Evolutionary conservation across 768 basidiomycete genomes (phyloP).

Genomic region (Lactifluus subvellereus): DNA sequence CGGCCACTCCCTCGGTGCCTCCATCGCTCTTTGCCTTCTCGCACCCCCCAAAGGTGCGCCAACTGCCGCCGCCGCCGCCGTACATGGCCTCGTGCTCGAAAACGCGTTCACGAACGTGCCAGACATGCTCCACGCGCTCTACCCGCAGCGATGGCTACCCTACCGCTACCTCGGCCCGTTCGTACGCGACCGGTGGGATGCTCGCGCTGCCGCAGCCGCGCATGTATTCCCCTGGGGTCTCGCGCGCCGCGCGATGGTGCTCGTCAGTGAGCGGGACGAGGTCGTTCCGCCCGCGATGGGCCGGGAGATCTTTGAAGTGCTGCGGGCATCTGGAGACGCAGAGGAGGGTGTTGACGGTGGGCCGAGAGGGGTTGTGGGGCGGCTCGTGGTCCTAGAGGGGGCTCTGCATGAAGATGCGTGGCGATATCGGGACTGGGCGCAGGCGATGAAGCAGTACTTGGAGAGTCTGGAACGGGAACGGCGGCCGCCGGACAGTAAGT

Average conservation of each 20-base stretch:
- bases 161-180: conserved; percentile 44
- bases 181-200: conserved; percentile 45
- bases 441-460: conserved; percentile 28
- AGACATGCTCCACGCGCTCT: conserved; percentile 42
- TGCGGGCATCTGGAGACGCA: not conserved
- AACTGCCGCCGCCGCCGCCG: not conserved
- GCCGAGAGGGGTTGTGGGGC: not conserved
- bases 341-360: not conserved
- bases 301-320: conserved; percentile 27
- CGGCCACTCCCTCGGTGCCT: conserved; percentile 47
- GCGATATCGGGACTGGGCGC: conserved; percentile 30
- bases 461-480: not conserved
- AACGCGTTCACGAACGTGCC: conserved; percentile 46
- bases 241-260: conserved; percentile 30
- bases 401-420: conserved; percentile 40
- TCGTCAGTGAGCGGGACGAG: conserved; percentile 43
- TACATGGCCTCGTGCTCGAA: conserved; percentile 42
- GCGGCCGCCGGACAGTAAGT: too few species aligned
- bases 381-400: conserved; percentile 29
- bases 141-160: conserved; percentile 44
- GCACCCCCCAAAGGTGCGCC: conserved; percentile 17
- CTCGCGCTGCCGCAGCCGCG: conserved; percentile 29
- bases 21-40: conserved; percentile 39
- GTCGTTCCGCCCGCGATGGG: conserved; percentile 41
- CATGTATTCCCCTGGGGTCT: conserved; percentile 22